These are phyloP conservation scores for Termitomyces sp. DNA, from an alignment of 768 basidiomycete genomes.

Conservation along the genomic window DNA sequence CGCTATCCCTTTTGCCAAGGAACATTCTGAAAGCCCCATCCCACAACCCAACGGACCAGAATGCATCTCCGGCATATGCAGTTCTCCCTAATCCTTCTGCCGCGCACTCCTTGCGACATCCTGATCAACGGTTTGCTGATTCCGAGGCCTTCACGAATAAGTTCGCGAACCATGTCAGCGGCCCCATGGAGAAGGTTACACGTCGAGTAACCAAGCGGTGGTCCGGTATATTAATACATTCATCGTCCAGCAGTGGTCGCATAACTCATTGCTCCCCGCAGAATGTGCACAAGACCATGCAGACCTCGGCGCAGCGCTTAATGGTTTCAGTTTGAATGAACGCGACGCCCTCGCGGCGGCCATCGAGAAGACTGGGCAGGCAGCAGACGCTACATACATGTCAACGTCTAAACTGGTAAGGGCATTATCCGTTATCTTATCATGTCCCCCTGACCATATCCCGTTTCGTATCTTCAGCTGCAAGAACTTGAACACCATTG, in stretches of 20 bases:
- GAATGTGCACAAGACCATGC: slow-evolving; percentile 85
- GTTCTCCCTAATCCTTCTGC: slow-evolving; percentile 88
- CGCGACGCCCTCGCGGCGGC: slow-evolving; percentile 66
- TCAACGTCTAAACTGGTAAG: slow-evolving; percentile 85
- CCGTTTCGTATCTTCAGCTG: slow-evolving; percentile 43
- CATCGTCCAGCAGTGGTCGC: not conserved
- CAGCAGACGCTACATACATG: slow-evolving; percentile 90
- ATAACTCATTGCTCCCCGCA: slow-evolving; percentile 18
- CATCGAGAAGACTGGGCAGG: slow-evolving; percentile 96
- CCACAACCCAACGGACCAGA: slow-evolving; percentile 85
- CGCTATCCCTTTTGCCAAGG: slow-evolving; percentile 87
- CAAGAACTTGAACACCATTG: slow-evolving; percentile 94
- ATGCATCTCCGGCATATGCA: slow-evolving; percentile 67
- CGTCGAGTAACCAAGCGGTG: slow-evolving; percentile 89
- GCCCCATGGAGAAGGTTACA: slow-evolving; percentile 96
- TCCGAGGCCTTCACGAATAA: slow-evolving; percentile 95
- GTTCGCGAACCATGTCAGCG: slow-evolving; percentile 87
- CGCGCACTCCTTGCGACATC: slow-evolving; percentile 81
- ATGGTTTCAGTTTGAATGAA: slow-evolving; percentile 92
- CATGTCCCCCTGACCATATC: slow-evolving; percentile 4
- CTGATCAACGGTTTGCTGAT: slow-evolving; percentile 94
- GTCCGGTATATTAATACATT: slow-evolving; percentile 59
- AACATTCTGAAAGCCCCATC: slow-evolving; percentile 94
- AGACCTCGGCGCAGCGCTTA: slow-evolving; percentile 87
- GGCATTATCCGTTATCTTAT: not conserved